phyloP scores from a whole-genome alignment of 75 land plant species.

The Adiantum capillusveneris region DNA sequence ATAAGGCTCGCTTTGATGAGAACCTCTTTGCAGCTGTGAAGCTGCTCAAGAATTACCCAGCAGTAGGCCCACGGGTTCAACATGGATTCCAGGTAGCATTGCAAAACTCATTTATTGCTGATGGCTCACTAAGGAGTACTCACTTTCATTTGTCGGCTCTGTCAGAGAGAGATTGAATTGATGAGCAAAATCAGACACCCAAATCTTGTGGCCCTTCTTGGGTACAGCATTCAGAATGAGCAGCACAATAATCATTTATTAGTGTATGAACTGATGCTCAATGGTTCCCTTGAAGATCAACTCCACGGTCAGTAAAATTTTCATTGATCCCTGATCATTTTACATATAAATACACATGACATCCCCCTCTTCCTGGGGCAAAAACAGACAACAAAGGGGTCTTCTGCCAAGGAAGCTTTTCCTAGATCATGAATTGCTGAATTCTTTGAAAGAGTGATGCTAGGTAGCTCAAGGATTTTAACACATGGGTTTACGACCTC shows the following conservation, averaged over 20 bases:
- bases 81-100: no score
- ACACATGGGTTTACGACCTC: no score
- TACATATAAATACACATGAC: not conserved
- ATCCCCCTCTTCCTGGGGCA: not conserved
- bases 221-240: constrained; percentile 40
- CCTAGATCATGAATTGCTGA: no score
- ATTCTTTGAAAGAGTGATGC: no score
- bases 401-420: no score
- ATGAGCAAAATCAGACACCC: constrained; percentile 69
- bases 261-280: constrained; percentile 83
- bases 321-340: not conserved
- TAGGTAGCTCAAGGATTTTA: no score
- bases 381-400: no score
- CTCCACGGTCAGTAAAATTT: constrained; percentile 55
- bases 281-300: constrained; percentile 79
- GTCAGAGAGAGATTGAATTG: constrained; percentile 69
- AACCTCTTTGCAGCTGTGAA: constrained; percentile 57
- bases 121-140: no score
- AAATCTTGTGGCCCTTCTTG: constrained; percentile 67
- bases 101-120: no score
- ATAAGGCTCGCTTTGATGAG: constrained; percentile 55
- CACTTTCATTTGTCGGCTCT: no score
- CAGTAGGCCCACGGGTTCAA: no score
- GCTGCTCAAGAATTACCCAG: constrained; percentile 14
- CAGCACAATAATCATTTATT: constrained; percentile 33